Evolutionary conservation across 768 basidiomycete genomes (phyloP), one percentile per base, ranked within the genome.

Genomic region (Lactarius indigo): DNA sequence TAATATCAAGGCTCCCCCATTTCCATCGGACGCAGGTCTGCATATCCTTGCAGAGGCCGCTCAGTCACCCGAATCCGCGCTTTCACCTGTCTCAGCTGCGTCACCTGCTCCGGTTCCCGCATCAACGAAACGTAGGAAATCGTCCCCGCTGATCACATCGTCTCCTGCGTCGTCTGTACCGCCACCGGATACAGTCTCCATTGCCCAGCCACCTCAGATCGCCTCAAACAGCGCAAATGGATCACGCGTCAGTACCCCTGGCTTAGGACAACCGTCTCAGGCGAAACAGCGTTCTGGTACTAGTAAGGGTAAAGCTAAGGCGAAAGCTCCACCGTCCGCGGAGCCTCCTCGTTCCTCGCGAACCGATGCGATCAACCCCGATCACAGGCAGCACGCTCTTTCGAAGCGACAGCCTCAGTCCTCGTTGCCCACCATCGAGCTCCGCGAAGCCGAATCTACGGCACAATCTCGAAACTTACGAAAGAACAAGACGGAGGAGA

Each of bases 41-140:
- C 54, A 68, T 20, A 58, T 68, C 62, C 58, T 68, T 3, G 66
- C 66, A 10, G 63, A 68, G 1, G 66, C 66, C 1, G 66, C 66
- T 23, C 58, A 64, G 39, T 68, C 66, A 28, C 66, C 66, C 7
- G 63, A 64, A 41, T 62, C 66, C n/a, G 57, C 57, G n/a, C 9
- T 47, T 15, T 67, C 66, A 23, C 62, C 66, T 2, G 31, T 59
- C 52, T 67, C 44, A 9, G 23, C 23, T 3, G 50, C 61, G 8
- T 66, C 60, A 3, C 60, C 65, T 23, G 42, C 12, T 13, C 52
- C 31, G 2, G 33, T 30, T 17, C 28, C 54, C 13, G 23, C 57
- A 15, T 28, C 57, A 26, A 67, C 31, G 57, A 67, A 63, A 44
- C 61, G 30, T 18, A 63, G 65, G 61, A 63, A 63, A 18, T 37